Evolutionary conservation across 208 protist species (phyloP), one percentile per base, ranked within the genome.

Genomic region (Histomonas meleagridis): DNA sequence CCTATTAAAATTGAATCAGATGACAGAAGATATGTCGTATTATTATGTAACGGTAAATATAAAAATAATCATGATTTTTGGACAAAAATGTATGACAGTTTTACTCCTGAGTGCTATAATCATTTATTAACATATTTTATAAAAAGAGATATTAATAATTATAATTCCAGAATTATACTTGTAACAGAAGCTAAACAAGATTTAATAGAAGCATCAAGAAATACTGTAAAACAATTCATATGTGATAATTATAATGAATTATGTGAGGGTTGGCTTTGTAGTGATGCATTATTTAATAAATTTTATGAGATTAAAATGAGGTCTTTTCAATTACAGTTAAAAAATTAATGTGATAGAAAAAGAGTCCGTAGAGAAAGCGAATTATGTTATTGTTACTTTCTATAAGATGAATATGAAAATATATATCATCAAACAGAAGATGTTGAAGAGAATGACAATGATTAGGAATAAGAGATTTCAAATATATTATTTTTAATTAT

Each of bases 1-100:
- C 65, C 65, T 38, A 21, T 76, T 28, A 76, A 76, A 46, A 46
- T 76, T 14, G 38, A 76, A 76, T 18, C 2, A 16, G 38, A 35
- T 48, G 65, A 76, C 46, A 76, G 65, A 76, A 38, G 65, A 48
- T 76, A 76, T 46, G 65, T 76, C 26, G 65, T 76, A 28, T 46
- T 76, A 10, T 76, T 35, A 76, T 76, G 65, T 46, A 76, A 76
- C 21, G 65, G 65, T 48, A 76, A 76, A 76, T 46, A 76, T 46
- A 76, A 76, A 76, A 35, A 35, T 48, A 46, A 76, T 46, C 26
- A n/a, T 21, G 21, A 76, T 9, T 76, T 46, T 46, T 76, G 5
- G 2, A 21, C 5, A 48, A 7, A 4, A 28, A 46, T 76, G 46
- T 76, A 9, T 46, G 7, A 38, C 46, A 16, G 10, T 28, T 76